Evolutionary conservation across 768 basidiomycete genomes (phyloP).

Genomic region (Grammothele lineata): DNA sequence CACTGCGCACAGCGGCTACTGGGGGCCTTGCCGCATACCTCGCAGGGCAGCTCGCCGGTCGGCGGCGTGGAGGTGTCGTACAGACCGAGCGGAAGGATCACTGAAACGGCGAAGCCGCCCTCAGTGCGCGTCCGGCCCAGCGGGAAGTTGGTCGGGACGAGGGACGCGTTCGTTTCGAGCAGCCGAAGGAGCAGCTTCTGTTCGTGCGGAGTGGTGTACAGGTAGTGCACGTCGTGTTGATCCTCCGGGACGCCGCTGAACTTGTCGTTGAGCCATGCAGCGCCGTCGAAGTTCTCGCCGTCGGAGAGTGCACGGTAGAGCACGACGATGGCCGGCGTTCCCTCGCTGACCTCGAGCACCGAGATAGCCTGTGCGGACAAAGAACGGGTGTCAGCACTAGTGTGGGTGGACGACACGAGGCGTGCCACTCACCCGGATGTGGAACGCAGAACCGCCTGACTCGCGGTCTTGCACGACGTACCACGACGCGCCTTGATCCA

Average conservation of each 20-base stretch:
- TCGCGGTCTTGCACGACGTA: too few relatives aligned
- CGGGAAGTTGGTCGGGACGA: slow-evolving; percentile 25
- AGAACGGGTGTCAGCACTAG: too few relatives aligned
- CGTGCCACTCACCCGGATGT: too few relatives aligned
- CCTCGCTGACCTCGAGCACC: too few relatives aligned
- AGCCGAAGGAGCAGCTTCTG: slow-evolving; percentile 31
- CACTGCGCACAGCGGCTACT: slow-evolving; percentile 33
- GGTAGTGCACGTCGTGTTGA: neutral
- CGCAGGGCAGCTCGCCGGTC: slow-evolving; percentile 32
- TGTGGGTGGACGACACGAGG: too few relatives aligned
- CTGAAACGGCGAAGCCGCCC: slow-evolving; percentile 26
- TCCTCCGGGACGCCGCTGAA: too few relatives aligned
- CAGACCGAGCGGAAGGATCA: slow-evolving; percentile 35
- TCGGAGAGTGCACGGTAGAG: too few relatives aligned
- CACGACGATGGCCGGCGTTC: too few relatives aligned
- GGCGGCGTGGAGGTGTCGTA: slow-evolving; percentile 33
- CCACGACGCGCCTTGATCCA: too few relatives aligned
- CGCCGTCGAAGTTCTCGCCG: too few relatives aligned
- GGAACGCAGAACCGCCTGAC: too few relatives aligned
- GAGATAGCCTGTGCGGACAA: too few relatives aligned
- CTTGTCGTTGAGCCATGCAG: neutral
- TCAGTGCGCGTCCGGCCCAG: slow-evolving; percentile 20
- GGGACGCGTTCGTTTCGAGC: slow-evolving; percentile 29
- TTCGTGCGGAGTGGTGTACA: slow-evolving; percentile 24
- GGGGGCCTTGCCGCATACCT: slow-evolving; percentile 34